Percentiles rank a stretch among this genome's conserved stretches.
Evolutionary conservation across 1,139 yeast species (phyloP).

Genomic region (Pichia norvegensis): DNA sequence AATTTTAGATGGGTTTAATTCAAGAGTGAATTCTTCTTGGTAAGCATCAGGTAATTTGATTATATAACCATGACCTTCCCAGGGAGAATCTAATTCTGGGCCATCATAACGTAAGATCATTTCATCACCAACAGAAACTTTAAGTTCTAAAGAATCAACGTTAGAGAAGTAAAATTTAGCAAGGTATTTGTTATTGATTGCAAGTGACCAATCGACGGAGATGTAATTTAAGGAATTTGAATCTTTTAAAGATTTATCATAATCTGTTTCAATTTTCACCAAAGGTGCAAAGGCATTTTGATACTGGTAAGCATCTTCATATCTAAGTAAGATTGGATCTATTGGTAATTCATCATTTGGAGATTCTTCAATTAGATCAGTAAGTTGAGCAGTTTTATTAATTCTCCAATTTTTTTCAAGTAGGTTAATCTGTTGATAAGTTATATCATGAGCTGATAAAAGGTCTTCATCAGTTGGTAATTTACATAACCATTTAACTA

Average conservation of each 20-base stretch:
- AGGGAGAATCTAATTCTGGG: slow-evolving; percentile 35
- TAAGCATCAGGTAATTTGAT: slow-evolving; percentile 62
- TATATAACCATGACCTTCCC: slow-evolving; percentile 72
- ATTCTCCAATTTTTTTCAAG: slow-evolving; percentile 80
- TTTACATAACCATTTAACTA: slow-evolving; percentile 75
- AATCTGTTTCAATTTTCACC: slow-evolving; percentile 73
- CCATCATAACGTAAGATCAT: slow-evolving; percentile 58
- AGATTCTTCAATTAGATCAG: slow-evolving; percentile 35
- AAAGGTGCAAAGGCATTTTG: slow-evolving; percentile 82
- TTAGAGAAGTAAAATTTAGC: slow-evolving; percentile 67
- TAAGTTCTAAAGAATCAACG: slow-evolving; percentile 56
- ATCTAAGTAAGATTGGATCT: slow-evolving; percentile 67
- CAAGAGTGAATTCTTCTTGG: slow-evolving; percentile 68
- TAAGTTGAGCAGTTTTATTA: slow-evolving; percentile 54
- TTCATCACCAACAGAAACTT: slow-evolving; percentile 84
- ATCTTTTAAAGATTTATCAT: slow-evolving; percentile 68
- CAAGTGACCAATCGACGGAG: slow-evolving; percentile 67
- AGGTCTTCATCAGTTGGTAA: slow-evolving; percentile 61
- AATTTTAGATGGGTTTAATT: slow-evolving; percentile 39
- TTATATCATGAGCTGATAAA: slow-evolving; percentile 44
- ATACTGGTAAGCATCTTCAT: slow-evolving; percentile 78
- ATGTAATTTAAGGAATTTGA: slow-evolving; percentile 73
- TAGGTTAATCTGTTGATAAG: slow-evolving; percentile 60
- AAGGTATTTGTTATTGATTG: slow-evolving; percentile 55
- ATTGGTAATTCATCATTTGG: slow-evolving; percentile 51